phyloP scores from a whole-genome alignment of 257 asterid genomes.

The Solanum stenotomum region DNA sequence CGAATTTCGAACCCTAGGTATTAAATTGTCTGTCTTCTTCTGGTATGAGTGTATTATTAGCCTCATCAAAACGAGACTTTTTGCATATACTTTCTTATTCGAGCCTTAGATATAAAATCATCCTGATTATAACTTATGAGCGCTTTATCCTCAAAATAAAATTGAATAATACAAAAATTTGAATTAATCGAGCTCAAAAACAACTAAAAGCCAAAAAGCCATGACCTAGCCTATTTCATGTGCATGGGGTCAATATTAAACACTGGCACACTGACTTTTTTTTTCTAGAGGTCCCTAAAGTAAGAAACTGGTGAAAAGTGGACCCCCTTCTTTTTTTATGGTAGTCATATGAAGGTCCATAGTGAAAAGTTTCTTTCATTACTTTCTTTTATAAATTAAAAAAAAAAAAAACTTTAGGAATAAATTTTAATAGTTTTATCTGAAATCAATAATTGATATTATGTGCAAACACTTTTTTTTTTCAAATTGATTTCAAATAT shows the following conservation, averaged over 20 bases:
- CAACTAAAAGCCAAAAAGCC: neutral
- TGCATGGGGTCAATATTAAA: neutral
- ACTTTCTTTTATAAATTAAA: neutral
- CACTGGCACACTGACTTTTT: constrained; percentile 1
- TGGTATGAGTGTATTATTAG: neutral
- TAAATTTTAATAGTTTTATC: neutral
- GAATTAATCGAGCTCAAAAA: neutral
- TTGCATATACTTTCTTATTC: neutral
- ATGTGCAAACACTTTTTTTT: neutral
- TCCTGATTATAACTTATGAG: fast-evolving
- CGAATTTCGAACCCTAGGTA: neutral
- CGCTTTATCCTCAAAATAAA: neutral
- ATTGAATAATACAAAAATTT: neutral
- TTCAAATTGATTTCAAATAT: neutral
- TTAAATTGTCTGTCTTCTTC: neutral
- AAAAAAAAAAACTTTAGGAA: neutral
- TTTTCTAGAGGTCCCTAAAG: neutral
- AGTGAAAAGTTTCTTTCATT: neutral
- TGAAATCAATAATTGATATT: neutral
- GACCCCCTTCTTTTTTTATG: neutral
- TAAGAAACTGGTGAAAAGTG: constrained; percentile 1
- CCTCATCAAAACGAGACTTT: neutral
- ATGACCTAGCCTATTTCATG: neutral
- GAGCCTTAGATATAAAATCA: neutral
- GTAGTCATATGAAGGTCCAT: neutral